phyloP scores from a whole-genome alignment of 768 basidiomycete species.

The Leucocoprinus birnbaumii region DNA sequence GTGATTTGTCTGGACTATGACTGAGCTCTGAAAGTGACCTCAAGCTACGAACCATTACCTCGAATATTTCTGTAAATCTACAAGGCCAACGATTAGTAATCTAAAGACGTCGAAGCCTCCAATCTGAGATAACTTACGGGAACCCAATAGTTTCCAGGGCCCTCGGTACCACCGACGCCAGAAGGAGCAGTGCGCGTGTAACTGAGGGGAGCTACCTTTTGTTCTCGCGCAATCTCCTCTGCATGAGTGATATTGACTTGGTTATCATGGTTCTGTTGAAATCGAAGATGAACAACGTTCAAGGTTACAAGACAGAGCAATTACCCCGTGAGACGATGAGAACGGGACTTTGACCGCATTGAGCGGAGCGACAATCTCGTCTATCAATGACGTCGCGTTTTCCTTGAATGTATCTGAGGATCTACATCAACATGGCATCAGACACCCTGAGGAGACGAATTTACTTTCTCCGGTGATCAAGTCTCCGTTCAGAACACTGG shows the following conservation, averaged over 20 bases:
- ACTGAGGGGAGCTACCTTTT: slow-evolving; percentile 49
- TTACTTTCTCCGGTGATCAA: slow-evolving; percentile 70
- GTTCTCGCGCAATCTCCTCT: slow-evolving; percentile 63
- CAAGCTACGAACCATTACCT: slow-evolving; percentile 26
- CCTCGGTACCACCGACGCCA: slow-evolving; percentile 61
- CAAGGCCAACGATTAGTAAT: neutral
- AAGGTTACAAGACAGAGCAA: too few species aligned
- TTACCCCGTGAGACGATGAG: slow-evolving; percentile 69
- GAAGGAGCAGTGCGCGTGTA: slow-evolving; percentile 61
- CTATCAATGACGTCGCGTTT: slow-evolving; percentile 65
- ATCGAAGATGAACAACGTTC: too few species aligned
- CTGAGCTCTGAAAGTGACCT: slow-evolving; percentile 17
- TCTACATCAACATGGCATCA: too few species aligned
- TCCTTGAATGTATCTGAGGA: slow-evolving; percentile 59
- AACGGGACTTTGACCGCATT: slow-evolving; percentile 59
- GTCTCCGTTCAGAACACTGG: slow-evolving; percentile 70
- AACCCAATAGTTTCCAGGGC: slow-evolving; percentile 77
- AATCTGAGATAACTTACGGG: too few species aligned
- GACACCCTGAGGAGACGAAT: slow-evolving; percentile 15
- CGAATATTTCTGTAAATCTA: slow-evolving; percentile 34
- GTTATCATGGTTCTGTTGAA: slow-evolving; percentile 69
- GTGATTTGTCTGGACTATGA: slow-evolving; percentile 28
- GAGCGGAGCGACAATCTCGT: slow-evolving; percentile 60
- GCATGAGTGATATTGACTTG: slow-evolving; percentile 68
- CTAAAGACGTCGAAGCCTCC: neutral